These are phyloP conservation scores for Cercospora sojina DNA, from an alignment of 2,329 filamentous ascomycete species.

Conservation along the genomic window DNA sequence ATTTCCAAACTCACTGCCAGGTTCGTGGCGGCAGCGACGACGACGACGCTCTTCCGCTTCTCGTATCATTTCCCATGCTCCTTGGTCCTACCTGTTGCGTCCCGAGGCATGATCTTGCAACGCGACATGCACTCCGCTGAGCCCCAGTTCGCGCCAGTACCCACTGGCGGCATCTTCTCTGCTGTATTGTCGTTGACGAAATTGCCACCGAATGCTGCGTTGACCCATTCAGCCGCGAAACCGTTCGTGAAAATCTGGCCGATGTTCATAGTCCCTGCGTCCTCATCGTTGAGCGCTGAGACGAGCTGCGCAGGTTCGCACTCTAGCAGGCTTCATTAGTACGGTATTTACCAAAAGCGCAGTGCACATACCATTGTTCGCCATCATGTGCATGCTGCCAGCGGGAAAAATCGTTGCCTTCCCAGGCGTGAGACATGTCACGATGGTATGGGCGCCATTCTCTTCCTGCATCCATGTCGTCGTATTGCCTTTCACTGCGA, in stretches of 20 bases:
- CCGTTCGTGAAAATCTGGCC: slow-evolving; percentile 46
- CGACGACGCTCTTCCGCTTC: too few species aligned
- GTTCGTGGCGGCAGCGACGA: not conserved
- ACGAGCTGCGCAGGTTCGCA: slow-evolving; percentile 53
- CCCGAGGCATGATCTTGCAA: slow-evolving; percentile 32
- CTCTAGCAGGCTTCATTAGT: slow-evolving; percentile 34
- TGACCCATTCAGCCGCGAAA: slow-evolving; percentile 45
- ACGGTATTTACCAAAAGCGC: not conserved
- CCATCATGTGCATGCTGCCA: slow-evolving; percentile 52
- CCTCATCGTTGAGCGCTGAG: slow-evolving; percentile 51
- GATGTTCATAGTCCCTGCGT: slow-evolving; percentile 52
- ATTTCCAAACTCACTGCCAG: not conserved
- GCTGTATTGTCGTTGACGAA: slow-evolving; percentile 37
- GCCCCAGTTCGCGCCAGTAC: slow-evolving; percentile 46
- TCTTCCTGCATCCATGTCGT: slow-evolving; percentile 55
- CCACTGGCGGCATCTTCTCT: slow-evolving; percentile 40
- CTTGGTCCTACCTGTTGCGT: slow-evolving; percentile 4
- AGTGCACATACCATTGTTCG: slow-evolving; percentile 46
- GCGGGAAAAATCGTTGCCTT: slow-evolving; percentile 54
- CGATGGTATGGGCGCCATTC: slow-evolving; percentile 50
- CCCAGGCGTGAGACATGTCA: slow-evolving; percentile 44
- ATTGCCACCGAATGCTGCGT: slow-evolving; percentile 45
- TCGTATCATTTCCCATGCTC: slow-evolving; percentile 13
- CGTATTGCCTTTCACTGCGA: slow-evolving; percentile 50
- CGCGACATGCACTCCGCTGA: slow-evolving; percentile 42